phyloP scores from a whole-genome alignment of 352 stramenopile genomes.

The Elongisporangium anandrum region DNA sequence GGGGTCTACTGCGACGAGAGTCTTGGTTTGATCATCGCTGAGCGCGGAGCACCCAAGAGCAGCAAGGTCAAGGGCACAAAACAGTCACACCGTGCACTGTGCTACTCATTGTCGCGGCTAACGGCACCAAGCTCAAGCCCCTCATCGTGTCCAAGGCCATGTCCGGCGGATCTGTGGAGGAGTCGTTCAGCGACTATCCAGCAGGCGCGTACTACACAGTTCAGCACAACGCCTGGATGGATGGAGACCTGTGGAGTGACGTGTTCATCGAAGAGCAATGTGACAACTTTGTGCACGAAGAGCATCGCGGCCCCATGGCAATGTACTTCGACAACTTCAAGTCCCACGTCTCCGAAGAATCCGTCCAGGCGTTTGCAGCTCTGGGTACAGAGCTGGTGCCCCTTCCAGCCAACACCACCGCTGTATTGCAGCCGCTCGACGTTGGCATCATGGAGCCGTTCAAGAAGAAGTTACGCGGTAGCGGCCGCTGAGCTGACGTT shows the following conservation, averaged over 20 bases:
- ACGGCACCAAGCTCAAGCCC: constrained; percentile 9
- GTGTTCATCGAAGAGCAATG: neutral
- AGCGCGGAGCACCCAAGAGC: constrained; percentile 5
- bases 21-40: constrained; percentile 1
- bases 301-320: constrained; percentile 1
- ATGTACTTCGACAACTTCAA: constrained; percentile 27
- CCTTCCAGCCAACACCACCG: constrained; percentile 16
- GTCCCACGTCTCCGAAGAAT: constrained; percentile 16
- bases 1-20: constrained; percentile 5
- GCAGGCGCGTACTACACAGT: neutral
- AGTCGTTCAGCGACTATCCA: too few relatives aligned
- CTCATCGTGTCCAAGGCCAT: constrained; percentile 16
- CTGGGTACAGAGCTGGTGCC: constrained; percentile 19
- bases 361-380: constrained; percentile 6
- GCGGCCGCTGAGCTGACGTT: too few relatives aligned
- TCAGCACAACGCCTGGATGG: constrained; percentile 2
- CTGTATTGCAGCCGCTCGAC: constrained; percentile 18
- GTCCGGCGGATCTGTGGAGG: constrained; percentile 10
- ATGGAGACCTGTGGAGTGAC: neutral
- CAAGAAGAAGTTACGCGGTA: too few relatives aligned
- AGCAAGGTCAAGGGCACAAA: neutral
- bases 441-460: constrained; percentile 21
- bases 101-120: constrained; percentile 11
- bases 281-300: neutral
- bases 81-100: neutral